phyloP scores from a whole-genome alignment of 2,329 filamentous ascomycete genomes.

The Diplodia corticola region DNA sequence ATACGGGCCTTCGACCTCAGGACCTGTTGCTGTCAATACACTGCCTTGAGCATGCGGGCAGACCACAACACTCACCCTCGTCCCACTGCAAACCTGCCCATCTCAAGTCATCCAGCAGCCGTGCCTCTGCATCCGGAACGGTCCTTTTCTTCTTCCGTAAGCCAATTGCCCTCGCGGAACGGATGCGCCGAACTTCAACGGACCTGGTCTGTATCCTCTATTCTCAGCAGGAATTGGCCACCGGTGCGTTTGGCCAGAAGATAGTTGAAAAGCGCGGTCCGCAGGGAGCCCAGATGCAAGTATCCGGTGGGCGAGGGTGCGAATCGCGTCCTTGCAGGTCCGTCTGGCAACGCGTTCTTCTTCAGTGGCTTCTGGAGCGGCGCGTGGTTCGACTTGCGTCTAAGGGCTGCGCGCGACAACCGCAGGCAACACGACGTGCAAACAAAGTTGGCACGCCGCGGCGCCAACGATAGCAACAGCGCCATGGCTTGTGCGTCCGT shows the following conservation, averaged over 20 bases:
- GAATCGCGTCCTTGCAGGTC: conserved; percentile 72
- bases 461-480: background rate
- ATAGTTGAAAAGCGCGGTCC: conserved; percentile 95
- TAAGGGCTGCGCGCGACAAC: background rate
- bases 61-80: conserved; percentile 61
- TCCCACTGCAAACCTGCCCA: conserved; percentile 95
- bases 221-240: conserved; percentile 84
- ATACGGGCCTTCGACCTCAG: conserved; percentile 74
- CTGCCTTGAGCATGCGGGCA: background rate
- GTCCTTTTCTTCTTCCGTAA: conserved; percentile 68
- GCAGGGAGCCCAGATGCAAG: conserved; percentile 84
- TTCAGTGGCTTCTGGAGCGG: background rate
- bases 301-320: conserved; percentile 95
- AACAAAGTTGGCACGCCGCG: conserved; percentile 11
- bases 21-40: conserved; percentile 55
- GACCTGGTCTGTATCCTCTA: conserved; percentile 95
- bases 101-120: conserved; percentile 74
- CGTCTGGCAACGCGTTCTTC: conserved; percentile 11
- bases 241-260: conserved; percentile 83
- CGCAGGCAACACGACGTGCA: conserved; percentile 3
- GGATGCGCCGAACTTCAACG: background rate
- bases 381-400: background rate
- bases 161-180: conserved; percentile 27
- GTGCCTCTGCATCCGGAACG: conserved; percentile 74
- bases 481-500: background rate